Percentiles rank a stretch among this genome's conserved stretches.
phyloP scores from a whole-genome alignment of 202 grass and related monocot genomes.

The Panicum hallii region DNA sequence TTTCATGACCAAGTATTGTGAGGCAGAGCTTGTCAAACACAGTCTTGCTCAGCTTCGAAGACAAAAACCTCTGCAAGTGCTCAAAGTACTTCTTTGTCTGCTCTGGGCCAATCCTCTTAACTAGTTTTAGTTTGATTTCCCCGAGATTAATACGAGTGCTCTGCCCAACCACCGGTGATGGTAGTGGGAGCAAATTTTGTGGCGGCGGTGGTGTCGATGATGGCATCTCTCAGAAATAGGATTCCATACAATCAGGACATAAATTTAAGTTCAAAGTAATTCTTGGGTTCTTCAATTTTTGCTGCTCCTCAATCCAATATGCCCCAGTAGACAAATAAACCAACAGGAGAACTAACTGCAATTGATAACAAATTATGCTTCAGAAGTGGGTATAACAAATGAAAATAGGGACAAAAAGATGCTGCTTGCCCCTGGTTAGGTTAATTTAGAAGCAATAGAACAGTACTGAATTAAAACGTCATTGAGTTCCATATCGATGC shows the following conservation, averaged over 20 bases:
- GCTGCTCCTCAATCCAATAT: slow-evolving; percentile 1
- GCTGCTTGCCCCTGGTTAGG: neutral
- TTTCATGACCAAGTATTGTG: slow-evolving; percentile 51
- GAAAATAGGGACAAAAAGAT: neutral
- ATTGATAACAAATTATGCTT: slow-evolving; percentile 8
- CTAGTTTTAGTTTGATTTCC: slow-evolving; percentile 51
- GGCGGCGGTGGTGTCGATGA: slow-evolving; percentile 25
- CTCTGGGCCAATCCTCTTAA: slow-evolving; percentile 48
- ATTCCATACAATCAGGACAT: slow-evolving; percentile 37
- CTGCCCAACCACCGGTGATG: slow-evolving; percentile 4
- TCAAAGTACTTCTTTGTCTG: slow-evolving; percentile 50
- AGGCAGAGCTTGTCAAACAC: slow-evolving; percentile 56
- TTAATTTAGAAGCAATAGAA: slow-evolving; percentile 10
- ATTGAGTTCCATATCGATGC: neutral
- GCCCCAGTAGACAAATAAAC: slow-evolving; percentile 6
- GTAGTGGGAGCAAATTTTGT: slow-evolving; percentile 24
- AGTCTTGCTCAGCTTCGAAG: slow-evolving; percentile 57
- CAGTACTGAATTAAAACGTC: neutral
- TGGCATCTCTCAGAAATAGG: slow-evolving; percentile 36
- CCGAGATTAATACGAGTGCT: slow-evolving; percentile 42
- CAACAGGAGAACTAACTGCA: slow-evolving; percentile 29
- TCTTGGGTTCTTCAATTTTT: neutral
- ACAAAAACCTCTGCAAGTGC: slow-evolving; percentile 55
- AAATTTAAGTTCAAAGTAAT: slow-evolving; percentile 14
- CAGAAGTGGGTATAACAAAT: neutral